These are phyloP conservation scores for Boletus sensibilis DNA, from an alignment of 768 basidiomycete genomes.

Conservation along the genomic window DNA sequence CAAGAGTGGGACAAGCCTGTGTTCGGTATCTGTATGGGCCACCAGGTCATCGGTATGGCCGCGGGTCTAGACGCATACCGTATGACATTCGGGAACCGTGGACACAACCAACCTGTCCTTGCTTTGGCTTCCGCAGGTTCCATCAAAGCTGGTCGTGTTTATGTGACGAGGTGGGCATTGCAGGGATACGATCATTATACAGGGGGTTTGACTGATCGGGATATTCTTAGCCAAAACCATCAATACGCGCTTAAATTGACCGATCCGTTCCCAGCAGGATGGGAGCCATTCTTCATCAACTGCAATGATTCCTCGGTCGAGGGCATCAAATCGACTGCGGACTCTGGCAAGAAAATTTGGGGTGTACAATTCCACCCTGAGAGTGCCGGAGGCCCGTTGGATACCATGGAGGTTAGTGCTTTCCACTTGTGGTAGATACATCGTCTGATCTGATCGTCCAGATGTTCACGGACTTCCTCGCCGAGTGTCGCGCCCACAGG, in stretches of 20 bases:
- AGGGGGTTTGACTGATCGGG: slow-evolving; percentile 1
- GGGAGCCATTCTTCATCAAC: slow-evolving; percentile 99
- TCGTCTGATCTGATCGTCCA: slow-evolving; percentile 28
- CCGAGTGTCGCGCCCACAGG: slow-evolving; percentile 70
- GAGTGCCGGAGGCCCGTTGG: slow-evolving; percentile 95
- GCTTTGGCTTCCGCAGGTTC: slow-evolving; percentile 92
- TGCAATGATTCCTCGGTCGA: slow-evolving; percentile 99
- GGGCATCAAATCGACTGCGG: slow-evolving; percentile 92
- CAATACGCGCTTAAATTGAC: slow-evolving; percentile 95
- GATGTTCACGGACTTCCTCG: slow-evolving; percentile 95
- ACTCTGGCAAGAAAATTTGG: slow-evolving; percentile 91
- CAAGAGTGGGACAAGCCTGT: slow-evolving; percentile 90
- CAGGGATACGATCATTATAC: background rate
- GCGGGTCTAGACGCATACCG: slow-evolving; percentile 95
- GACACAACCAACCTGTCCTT: slow-evolving; percentile 98
- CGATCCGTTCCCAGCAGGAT: slow-evolving; percentile 94
- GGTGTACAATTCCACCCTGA: slow-evolving; percentile 99
- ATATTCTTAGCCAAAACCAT: slow-evolving; percentile 77
- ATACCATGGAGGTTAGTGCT: slow-evolving; percentile 85
- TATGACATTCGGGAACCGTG: slow-evolving; percentile 99
- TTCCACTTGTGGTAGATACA: background rate
- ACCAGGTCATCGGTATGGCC: slow-evolving; percentile 97
- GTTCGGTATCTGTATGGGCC: slow-evolving; percentile 99
- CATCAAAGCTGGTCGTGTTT: slow-evolving; percentile 93
- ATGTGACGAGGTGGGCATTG: slow-evolving; percentile 78